Base-by-base conservation (phyloP, 768 basidiomycete genomes). In the Suillus occidentalis region DNA sequence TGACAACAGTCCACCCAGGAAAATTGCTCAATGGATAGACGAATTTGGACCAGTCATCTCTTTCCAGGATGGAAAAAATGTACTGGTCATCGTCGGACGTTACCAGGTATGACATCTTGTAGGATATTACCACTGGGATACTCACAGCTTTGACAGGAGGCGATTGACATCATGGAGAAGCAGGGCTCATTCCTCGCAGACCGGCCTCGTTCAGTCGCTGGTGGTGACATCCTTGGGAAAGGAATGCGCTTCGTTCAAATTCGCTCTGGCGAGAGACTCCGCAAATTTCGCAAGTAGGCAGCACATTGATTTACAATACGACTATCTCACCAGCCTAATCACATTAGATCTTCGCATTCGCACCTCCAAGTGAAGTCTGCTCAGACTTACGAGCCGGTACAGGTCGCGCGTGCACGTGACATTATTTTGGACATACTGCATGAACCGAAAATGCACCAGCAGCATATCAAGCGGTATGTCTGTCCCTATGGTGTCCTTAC, bases 131-230 rank as follows among this genome's bases (percentile, higher is more conserved):
- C 39, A 75, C 18, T 68, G 66, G 31, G 10, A 64, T 3, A 34
- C 4, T 50, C 6, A 40, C 20, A 3, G n/a, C 28, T 6, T 4
- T 55, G n/a, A n/a, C n/a, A 73, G 72, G 74, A 70, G 49, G 85
- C 87, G 0, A 78, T 84, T 0, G 84, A 87, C 14, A 81, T 88
- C 60, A 80, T 88, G 84, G 87, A 88, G 72, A 83, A 84, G 66
- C 84, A 87, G 66, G 86, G 86, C 0, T 83, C 82, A 0, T 68
- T 69, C 5, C 76, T 84, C 20, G 81, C 80, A 0, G 87, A 88
- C 68, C 72, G 87, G 45, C 87, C 87, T 1, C 70, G 73, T 9
- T 81, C 78, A 13, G 82, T 88, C 13, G 80, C 86, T 1, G 87
- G 83, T 0, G 83, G 86, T 4, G 85, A 87, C 34, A 85, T 84